phyloP scores from a whole-genome alignment of 1,284 basidiomycete species.

The Cutaneotrichosporon sp. region DNA sequence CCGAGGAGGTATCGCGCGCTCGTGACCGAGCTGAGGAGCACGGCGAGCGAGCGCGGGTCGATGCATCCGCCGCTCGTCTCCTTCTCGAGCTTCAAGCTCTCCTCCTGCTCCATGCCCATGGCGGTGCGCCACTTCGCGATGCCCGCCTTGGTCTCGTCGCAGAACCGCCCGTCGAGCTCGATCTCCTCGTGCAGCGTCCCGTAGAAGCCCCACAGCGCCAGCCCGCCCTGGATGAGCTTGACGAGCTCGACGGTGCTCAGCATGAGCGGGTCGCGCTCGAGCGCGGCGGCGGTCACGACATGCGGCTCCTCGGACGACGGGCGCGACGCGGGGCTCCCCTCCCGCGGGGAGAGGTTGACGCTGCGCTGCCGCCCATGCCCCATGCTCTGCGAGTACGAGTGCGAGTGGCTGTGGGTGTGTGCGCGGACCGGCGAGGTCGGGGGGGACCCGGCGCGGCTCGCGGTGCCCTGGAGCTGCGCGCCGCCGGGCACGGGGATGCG shows the following conservation, averaged over 20 bases:
- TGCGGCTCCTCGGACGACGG: not conserved
- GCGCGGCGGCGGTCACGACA: not conserved
- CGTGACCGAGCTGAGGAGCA: constrained; percentile 45
- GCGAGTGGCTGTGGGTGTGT: not conserved
- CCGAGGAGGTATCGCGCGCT: constrained; percentile 45
- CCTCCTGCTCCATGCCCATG: constrained; percentile 51
- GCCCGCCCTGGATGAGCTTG: constrained; percentile 44
- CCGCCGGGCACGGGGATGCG: constrained; percentile 34
- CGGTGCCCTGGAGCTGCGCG: not conserved
- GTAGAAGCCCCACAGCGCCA: constrained; percentile 46
- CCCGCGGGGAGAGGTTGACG: not conserved
- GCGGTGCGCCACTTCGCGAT: constrained; percentile 41
- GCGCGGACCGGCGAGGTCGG: constrained; percentile 28
- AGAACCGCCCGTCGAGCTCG: constrained; percentile 48
- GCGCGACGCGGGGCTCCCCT: not conserved
- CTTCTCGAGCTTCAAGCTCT: constrained; percentile 45
- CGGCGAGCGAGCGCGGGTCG: constrained; percentile 45
- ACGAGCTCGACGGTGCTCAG: constrained; percentile 43
- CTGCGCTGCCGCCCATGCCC: not conserved
- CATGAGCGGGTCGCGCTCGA: constrained; percentile 31
- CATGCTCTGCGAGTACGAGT: not conserved
- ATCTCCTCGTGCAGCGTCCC: constrained; percentile 23
- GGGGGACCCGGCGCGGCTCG: constrained; percentile 28
- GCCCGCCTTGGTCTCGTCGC: constrained; percentile 51
- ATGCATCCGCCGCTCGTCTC: constrained; percentile 51